phyloP scores from a whole-genome alignment of 2,329 filamentous ascomycete species.

The Lasiodiplodia theobromae region DNA sequence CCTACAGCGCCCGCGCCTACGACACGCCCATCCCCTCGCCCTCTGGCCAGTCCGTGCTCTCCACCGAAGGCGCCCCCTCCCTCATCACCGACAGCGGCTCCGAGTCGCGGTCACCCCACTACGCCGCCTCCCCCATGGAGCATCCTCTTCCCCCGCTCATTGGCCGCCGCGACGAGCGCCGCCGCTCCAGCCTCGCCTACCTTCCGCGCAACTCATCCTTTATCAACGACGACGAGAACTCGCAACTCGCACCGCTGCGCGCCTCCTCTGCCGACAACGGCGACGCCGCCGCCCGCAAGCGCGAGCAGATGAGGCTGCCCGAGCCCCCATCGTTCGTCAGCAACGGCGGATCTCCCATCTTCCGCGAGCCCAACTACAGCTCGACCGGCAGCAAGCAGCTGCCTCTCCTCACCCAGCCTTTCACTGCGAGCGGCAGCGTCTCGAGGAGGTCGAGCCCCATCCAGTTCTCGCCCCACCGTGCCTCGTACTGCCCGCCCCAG shows the following conservation, averaged over 20 bases:
- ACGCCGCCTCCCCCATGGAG: slow-evolving; percentile 55
- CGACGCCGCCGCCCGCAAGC: slow-evolving; percentile 33
- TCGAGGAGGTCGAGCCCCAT: slow-evolving; percentile 31
- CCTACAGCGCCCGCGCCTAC: slow-evolving; percentile 42
- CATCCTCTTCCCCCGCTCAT: slow-evolving; percentile 47
- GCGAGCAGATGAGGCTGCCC: slow-evolving; percentile 36
- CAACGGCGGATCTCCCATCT: slow-evolving; percentile 14
- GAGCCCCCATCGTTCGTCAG: slow-evolving; percentile 21
- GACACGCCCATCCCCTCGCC: slow-evolving; percentile 71
- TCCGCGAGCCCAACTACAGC: slow-evolving; percentile 27
- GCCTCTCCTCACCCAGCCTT: slow-evolving; percentile 42
- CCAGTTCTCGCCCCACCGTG: slow-evolving; percentile 17
- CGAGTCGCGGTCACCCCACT: slow-evolving; percentile 54
- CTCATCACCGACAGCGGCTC: slow-evolving; percentile 71
- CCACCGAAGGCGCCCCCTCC: slow-evolving; percentile 70
- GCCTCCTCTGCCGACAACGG: slow-evolving; percentile 16
- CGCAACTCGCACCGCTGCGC: background rate
- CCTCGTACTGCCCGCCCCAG: slow-evolving; percentile 36
- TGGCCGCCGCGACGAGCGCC: slow-evolving; percentile 46
- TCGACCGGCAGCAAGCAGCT: slow-evolving; percentile 1
- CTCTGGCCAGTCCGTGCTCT: slow-evolving; percentile 67
- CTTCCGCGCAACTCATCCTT: slow-evolving; percentile 49
- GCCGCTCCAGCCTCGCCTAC: slow-evolving; percentile 43
- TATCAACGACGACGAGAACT: slow-evolving; percentile 43
- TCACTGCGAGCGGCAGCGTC: slow-evolving; percentile 7